Evolutionary conservation across 2,329 filamentous ascomycete genomes (phyloP).

Genomic region (Pyrenochaeta sp.): DNA sequence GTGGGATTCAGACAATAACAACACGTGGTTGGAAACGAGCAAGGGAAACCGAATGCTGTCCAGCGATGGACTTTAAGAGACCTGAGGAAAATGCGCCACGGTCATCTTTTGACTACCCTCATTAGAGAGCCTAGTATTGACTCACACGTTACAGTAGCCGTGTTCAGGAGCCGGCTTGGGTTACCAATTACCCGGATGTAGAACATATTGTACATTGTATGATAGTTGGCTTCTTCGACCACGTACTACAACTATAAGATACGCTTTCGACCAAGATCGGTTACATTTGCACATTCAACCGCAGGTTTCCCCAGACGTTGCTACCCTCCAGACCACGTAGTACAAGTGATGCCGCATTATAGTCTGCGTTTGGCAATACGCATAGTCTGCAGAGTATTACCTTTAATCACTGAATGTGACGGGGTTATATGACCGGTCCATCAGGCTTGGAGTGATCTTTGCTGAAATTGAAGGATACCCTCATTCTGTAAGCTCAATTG

Average conservation of each 20-base stretch:
- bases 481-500: too few relatives aligned
- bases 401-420: too few relatives aligned
- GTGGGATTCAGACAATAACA: too few relatives aligned
- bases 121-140: not conserved
- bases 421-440: too few relatives aligned
- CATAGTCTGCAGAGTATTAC: too few relatives aligned
- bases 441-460: too few relatives aligned
- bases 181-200: not conserved
- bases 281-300: not conserved
- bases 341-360: not conserved
- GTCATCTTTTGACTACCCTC: too few relatives aligned
- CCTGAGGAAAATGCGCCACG: too few relatives aligned
- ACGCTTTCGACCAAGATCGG: not conserved
- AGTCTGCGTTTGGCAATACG: not conserved
- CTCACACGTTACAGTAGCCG: not conserved
- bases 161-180: not conserved
- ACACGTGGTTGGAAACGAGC: too few relatives aligned
- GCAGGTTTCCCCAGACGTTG: not conserved
- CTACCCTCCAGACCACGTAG: not conserved
- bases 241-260: not conserved
- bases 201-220: constrained; percentile 18
- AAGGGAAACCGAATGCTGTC: too few relatives aligned
- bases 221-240: not conserved
- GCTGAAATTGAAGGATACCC: too few relatives aligned
- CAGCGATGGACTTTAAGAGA: too few relatives aligned